Evolutionary conservation across 352 stramenopile genomes (phyloP).

Genomic region (Phytophthora uliginosa): DNA sequence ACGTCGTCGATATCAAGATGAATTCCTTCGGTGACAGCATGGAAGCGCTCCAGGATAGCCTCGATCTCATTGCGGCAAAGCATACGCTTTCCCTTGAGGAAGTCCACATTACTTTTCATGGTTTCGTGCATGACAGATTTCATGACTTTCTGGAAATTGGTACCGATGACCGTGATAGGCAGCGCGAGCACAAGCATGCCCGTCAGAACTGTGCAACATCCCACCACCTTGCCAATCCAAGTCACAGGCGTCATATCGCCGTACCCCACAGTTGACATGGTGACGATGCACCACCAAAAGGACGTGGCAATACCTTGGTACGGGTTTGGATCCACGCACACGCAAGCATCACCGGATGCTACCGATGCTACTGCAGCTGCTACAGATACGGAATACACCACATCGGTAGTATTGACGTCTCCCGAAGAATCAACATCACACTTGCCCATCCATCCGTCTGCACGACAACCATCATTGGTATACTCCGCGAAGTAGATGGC

Average conservation of each 20-base stretch:
- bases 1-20: conserved; percentile 82
- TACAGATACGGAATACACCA: conserved; percentile 29
- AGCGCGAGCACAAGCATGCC: conserved; percentile 91
- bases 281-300: conserved; percentile 94
- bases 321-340: conserved; percentile 82
- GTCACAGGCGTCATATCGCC: conserved; percentile 90
- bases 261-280: conserved; percentile 94
- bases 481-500: conserved; percentile 88
- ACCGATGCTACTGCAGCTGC: conserved; percentile 42
- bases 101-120: conserved; percentile 85
- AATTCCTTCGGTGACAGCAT: conserved; percentile 80
- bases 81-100: conserved; percentile 77
- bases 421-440: conserved; percentile 37
- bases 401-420: conserved; percentile 13
- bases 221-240: conserved; percentile 75
- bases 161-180: conserved; percentile 92
- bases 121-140: conserved; percentile 82
- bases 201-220: conserved; percentile 74
- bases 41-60: conserved; percentile 74
- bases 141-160: conserved; percentile 90
- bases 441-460: conserved; percentile 65
- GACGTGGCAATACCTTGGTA: conserved; percentile 85
- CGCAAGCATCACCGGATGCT: conserved; percentile 31
- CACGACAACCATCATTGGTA: conserved; percentile 70
- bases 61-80: conserved; percentile 81